Evolutionary conservation across 1,284 basidiomycete species (phyloP).

Genomic region (Marasmius tenuissimus): DNA sequence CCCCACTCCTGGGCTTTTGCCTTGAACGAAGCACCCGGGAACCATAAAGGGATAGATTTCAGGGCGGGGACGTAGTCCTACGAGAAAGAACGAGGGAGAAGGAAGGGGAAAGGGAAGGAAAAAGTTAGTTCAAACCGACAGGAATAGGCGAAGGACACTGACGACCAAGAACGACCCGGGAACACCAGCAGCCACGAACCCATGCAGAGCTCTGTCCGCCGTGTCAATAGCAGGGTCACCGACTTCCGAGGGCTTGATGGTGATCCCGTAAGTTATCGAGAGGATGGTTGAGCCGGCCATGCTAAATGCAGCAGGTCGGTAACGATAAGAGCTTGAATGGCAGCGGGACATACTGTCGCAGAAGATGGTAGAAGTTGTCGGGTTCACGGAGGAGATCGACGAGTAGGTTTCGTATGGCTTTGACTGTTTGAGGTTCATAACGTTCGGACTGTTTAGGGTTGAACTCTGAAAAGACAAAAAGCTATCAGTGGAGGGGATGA

Average conservation of each 20-base stretch:
- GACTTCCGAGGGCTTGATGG: neutral
- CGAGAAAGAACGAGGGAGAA: slow-evolving; percentile 3
- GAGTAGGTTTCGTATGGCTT: neutral
- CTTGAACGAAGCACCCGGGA: slow-evolving; percentile 20
- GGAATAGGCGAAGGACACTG: neutral
- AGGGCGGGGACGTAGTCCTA: slow-evolving; percentile 15
- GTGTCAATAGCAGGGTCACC: neutral
- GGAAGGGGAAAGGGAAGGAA: neutral
- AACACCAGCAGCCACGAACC: neutral
- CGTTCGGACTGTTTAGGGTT: neutral
- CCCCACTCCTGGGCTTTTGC: slow-evolving; percentile 10
- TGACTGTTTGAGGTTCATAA: neutral
- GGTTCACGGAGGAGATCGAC: neutral
- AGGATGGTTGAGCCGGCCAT: slow-evolving; percentile 1
- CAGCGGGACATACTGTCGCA: neutral
- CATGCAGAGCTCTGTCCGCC: neutral
- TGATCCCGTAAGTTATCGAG: slow-evolving; percentile 1
- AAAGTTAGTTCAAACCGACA: neutral
- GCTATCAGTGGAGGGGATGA: neutral
- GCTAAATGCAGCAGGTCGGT: neutral
- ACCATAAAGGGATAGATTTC: slow-evolving; percentile 18
- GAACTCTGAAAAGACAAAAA: neutral
- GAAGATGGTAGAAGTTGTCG: neutral
- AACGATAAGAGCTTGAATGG: neutral
- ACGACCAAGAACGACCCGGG: neutral